Percentiles rank a stretch among this genome's conserved stretches.
Evolutionary conservation across 2,329 filamentous ascomycete genomes (phyloP).

Genomic region (Aspergillus sp.): DNA sequence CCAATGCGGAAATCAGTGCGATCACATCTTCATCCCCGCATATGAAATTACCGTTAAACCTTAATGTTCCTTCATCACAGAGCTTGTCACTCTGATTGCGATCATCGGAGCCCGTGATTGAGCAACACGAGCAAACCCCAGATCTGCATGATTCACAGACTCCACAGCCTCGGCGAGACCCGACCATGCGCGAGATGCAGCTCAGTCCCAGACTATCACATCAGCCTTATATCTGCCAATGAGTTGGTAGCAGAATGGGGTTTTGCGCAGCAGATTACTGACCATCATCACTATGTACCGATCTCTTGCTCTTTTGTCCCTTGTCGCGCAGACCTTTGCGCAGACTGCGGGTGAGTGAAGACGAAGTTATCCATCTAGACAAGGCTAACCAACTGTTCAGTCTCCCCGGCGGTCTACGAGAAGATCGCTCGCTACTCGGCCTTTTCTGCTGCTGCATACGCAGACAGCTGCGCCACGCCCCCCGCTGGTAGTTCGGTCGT

Average conservation of each 20-base stretch:
- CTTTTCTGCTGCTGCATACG: background rate
- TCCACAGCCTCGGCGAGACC: background rate
- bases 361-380: background rate
- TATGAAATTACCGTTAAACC: background rate
- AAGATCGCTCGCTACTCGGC: background rate
- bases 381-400: background rate
- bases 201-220: background rate
- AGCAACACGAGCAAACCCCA: background rate
- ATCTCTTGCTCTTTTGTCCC: background rate
- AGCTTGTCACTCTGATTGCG: background rate
- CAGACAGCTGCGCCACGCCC: background rate
- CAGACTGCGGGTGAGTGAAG: background rate
- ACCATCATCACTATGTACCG: background rate
- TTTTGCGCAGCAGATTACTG: background rate
- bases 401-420: background rate
- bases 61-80: background rate
- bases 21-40: background rate
- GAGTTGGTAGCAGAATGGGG: background rate
- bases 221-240: background rate
- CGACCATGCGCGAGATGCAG: background rate
- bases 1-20: background rate
- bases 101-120: background rate
- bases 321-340: background rate
- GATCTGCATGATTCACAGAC: background rate
- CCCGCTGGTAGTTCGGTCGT: background rate